These are phyloP conservation scores for Fonsecaea multimorphosa DNA, from an alignment of 2,329 filamentous ascomycete species.

Conservation along the genomic window DNA sequence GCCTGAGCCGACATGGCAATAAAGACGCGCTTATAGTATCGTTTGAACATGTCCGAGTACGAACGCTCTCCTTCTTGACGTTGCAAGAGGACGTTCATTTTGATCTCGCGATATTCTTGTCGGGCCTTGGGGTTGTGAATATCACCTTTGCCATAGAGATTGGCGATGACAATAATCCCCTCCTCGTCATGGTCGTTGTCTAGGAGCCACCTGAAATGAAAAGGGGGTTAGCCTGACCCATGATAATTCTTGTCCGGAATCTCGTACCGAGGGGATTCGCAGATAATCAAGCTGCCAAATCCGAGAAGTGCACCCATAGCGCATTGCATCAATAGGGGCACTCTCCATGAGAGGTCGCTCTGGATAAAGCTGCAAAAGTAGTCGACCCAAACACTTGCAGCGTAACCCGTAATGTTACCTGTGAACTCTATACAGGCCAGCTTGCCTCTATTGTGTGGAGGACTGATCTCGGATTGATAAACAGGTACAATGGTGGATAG, in stretches of 20 bases:
- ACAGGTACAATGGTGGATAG: conserved; percentile 91
- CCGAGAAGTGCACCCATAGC: conserved; percentile 88
- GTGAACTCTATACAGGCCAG: conserved; percentile 98
- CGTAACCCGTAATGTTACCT: conserved; percentile 94
- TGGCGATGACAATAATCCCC: conserved; percentile 97
- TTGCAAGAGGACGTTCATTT: conserved; percentile 93
- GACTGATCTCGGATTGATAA: conserved; percentile 94
- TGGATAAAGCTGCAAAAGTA: conserved; percentile 94
- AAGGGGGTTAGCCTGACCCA: conserved; percentile 43
- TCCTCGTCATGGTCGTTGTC: conserved; percentile 99
- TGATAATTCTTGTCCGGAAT: conserved; percentile 6
- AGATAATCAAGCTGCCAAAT: conserved; percentile 86
- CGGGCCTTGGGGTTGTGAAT: conserved; percentile 91
- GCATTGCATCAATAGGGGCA: conserved; percentile 91
- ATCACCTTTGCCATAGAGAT: conserved; percentile 93
- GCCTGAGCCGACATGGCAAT: conserved; percentile 99
- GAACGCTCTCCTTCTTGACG: conserved; percentile 93
- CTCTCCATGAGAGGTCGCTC: conserved; percentile 83
- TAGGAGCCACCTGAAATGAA: conserved; percentile 77
- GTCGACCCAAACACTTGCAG: conserved; percentile 97
- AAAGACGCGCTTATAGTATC: conserved; percentile 89
- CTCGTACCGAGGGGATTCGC: conserved; percentile 86
- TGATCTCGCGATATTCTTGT: conserved; percentile 97
- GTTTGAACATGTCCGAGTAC: conserved; percentile 92
- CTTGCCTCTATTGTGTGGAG: conserved; percentile 93